Percentiles rank a stretch among this genome's conserved stretches.
phyloP scores from a whole-genome alignment of 2,329 filamentous ascomycete species.

The Diplodia corticola region DNA sequence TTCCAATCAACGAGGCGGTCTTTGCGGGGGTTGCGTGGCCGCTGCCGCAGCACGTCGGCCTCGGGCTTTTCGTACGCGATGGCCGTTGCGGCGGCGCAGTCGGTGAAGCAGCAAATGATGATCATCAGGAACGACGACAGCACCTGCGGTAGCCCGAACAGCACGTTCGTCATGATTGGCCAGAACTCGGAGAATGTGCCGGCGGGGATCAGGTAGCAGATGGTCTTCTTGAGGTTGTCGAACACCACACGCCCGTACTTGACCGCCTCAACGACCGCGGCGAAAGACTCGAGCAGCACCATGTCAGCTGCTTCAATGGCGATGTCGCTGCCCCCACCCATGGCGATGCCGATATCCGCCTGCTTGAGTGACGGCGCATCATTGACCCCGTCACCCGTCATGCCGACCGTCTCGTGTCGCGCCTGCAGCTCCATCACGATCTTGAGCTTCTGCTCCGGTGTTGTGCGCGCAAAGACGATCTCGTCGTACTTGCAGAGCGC shows the following conservation, averaged over 20 bases:
- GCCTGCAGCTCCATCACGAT: conserved; percentile 75
- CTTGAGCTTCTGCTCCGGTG: conserved; percentile 75
- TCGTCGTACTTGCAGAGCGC: conserved; percentile 65
- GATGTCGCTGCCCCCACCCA: conserved; percentile 60
- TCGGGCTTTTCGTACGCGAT: conserved; percentile 77
- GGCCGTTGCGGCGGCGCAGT: conserved; percentile 70
- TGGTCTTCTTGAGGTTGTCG: conserved; percentile 76
- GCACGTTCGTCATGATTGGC: conserved; percentile 72
- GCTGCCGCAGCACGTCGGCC: conserved; percentile 69
- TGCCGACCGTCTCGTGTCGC: conserved; percentile 56
- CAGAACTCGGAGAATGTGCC: conserved; percentile 73
- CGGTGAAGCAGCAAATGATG: conserved; percentile 67
- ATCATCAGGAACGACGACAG: conserved; percentile 71
- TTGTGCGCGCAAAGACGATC: conserved; percentile 75
- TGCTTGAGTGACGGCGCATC: conserved; percentile 57
- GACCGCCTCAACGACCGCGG: conserved; percentile 70
- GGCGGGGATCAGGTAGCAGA: conserved; percentile 72
- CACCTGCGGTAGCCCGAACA: conserved; percentile 72
- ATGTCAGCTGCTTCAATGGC: conserved; percentile 64
- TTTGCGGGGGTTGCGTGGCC: conserved; percentile 66
- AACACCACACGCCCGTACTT: conserved; percentile 74
- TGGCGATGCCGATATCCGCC: conserved; percentile 61
- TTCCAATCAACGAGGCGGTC: conserved; percentile 73
- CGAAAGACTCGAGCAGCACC: conserved; percentile 68
- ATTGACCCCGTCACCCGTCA: conserved; percentile 53